Evolutionary conservation across 148 eudicot genomes (phyloP), one percentile per base, ranked within the genome.

Genomic region (Beta vulgaris): DNA sequence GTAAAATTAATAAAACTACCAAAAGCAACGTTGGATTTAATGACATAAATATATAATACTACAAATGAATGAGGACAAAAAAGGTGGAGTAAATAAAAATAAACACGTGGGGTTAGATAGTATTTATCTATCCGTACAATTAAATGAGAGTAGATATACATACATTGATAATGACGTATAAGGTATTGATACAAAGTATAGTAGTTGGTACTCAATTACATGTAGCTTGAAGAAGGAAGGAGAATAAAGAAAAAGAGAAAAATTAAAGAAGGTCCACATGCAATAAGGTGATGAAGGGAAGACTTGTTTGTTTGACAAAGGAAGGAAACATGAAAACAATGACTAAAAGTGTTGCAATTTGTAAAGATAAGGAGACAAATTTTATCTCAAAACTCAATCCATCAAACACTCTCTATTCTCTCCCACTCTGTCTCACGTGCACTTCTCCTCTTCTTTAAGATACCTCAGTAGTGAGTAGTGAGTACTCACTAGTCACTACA

Each of bases 391-490:
- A 48, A 11, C 19, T 12, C n/a, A 69, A 37, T n/a, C n/a, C 39
- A 28, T 23, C 26, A 43, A 67, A 53, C 76, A 72, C 79, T 64
- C 79, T 54, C 43, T 28, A 72, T 76, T 64, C 79, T 54, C 43
- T 28, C 53, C 72, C 82, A 39, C 68, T 73, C 62, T 71, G 55
- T 49, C 66, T 77, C 81, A 80, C 83, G 69, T 83, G 77, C 81
- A 23, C 73, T 69, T 36, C 86, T 74, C 75, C 53, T 72, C 74
- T 9, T 71, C 77, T 82, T 75, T n/a, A 60, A 68, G 48, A 29
- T 62, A 48, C 18, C 34, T 25, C 5, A n/a, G 26, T 2, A 25
- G n/a, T n/a, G n/a, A n/a, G n/a, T n/a, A n/a, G n/a, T n/a, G n/a
- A n/a, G n/a, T n/a, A n/a, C n/a, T 46, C 15, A 46, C 53, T 46